Base-by-base conservation (phyloP, 2,329 filamentous ascomycete genomes). In the Sporothrix brasiliensis region DNA sequence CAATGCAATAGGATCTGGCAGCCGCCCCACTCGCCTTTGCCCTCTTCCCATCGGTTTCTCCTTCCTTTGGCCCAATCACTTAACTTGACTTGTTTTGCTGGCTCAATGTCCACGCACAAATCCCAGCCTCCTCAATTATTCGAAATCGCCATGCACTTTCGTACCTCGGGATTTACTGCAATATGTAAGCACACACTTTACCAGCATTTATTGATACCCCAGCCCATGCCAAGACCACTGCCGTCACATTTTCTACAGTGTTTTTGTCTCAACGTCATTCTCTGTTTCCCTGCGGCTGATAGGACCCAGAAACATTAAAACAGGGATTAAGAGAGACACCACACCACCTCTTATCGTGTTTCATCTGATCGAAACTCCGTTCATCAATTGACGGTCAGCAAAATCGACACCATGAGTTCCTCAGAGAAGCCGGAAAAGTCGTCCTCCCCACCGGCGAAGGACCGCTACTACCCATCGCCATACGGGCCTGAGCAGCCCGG, bases 401-500 rank as follows among this genome's bases (percentile, higher is more conserved):
- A 47, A 47, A 24, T 21, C 21, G 27, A 39, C 50, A 47, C 4
- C 10, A 68, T 68, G 67, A 49, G 30, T 16, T 65, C 58, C 34
- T 21, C 50, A n/a, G 58, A 44, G 21, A 65, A 66, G 58, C 47
- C 56, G 47, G 39, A 24, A n/a, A 56, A 66, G 60, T 10, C 68
- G 19, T n/a, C 50, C 7, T 54, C 68, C 24, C 58, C 68, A 4
- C 50, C 60, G 21, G 27, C 68, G 34, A 52, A 52, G 27, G 60
- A 63, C 6, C 50, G 68, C 2, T 66, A 66, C 47, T 56, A 66
- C 16, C 39, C 52, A 9, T 58, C 60, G 16, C 39, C 60, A 9
- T 70, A 70, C 27, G 68, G 68, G 34, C 39, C 60, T 1, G 50
- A 47, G 16, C 58, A 65, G 58, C 68, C 68, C 9, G 68, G 68